Base-by-base conservation (phyloP, 495 filamentous ascomycete genomes). In the Hypoxylon trugodes region DNA sequence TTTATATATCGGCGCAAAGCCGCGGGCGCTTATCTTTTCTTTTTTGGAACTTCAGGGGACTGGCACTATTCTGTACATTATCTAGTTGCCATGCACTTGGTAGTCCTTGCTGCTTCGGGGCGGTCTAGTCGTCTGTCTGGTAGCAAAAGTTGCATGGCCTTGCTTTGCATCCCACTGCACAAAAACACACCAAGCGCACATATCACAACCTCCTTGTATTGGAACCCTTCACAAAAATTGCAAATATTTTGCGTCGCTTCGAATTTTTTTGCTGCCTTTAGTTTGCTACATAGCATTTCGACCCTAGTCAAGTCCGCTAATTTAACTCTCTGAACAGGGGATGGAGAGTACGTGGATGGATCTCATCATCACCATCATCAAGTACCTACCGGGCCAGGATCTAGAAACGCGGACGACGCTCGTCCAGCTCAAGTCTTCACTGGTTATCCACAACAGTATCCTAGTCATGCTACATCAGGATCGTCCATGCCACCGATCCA, bases 371-470 rank as follows among this genome's bases (percentile, higher is more conserved):
- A 90, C 63, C 87, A 89, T 60, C 88, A 89, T 59, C 80, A 77
- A 68, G 78, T 67, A 69, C 81, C 59, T 46, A 72, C 48, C 66
- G 74, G 69, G 70, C 72, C 69, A 72, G 69, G 57, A 48, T 65
- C 61, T 33, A 66, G 60, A 49, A 65, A 53, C 30, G 26, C 57
- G 61, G 79, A 80, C 37, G 88, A 93, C 56, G 80, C 92, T 32
- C 89, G 92, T 43, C 85, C 87, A 30, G 78, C 87, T 24, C 91
- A 96, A 50, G 86, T 91, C 59, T 97, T 97, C 76, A 83, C 87
- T 37, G 86, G 86, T 28, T 90, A 92, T 62, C 83, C 88, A 40
- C 73, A 82, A 43, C 86, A 87, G 70, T 88, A 89, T 41, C 78
- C 85, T 53, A 71, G 69, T 49, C 82, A 65, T 67, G 80, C 58